Conservation (phyloP, 176 grass and related monocot genomes). For the Puya raimondii region DNA sequence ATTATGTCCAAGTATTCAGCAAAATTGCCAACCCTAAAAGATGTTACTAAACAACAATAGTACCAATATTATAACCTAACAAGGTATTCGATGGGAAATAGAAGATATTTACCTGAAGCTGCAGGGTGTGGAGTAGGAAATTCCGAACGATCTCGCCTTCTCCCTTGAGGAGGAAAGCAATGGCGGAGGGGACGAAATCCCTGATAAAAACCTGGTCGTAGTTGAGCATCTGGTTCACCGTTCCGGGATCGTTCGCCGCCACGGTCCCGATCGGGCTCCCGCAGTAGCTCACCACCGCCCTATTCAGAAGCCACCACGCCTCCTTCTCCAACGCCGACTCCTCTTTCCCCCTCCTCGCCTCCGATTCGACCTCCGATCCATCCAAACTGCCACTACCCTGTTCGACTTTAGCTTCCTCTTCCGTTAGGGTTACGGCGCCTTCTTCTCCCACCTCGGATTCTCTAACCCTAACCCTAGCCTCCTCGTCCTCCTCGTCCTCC, state of each 20-base stretch:
- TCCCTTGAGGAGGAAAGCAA: constrained; percentile 79
- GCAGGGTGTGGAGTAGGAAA: constrained; percentile 92
- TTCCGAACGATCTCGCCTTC: constrained; percentile 85
- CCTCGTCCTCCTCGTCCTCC: background rate
- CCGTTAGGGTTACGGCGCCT: background rate
- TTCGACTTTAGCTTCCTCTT: constrained; percentile 20
- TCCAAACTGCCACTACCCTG: constrained; percentile 13
- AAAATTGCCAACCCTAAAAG: background rate
- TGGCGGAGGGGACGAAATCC: constrained; percentile 85
- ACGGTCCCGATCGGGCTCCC: constrained; percentile 67
- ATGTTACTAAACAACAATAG: background rate
- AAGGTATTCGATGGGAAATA: background rate
- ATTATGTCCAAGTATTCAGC: too few species aligned
- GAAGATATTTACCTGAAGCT: constrained; percentile 53
- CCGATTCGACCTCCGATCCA: constrained; percentile 17
- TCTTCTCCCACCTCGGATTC: background rate
- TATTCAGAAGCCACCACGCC: constrained; percentile 66
- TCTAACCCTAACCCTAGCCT: background rate
- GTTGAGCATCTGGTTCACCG: constrained; percentile 67
- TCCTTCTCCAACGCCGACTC: constrained; percentile 80
- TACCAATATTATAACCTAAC: background rate
- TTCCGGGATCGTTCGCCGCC: constrained; percentile 66
- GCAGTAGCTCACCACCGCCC: constrained; percentile 65
- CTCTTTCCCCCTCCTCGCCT: constrained; percentile 42
- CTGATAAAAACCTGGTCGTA: constrained; percentile 97